Conservation (phyloP, 1,139 yeast genomes). For the Kodamaea ohmeri region DNA sequence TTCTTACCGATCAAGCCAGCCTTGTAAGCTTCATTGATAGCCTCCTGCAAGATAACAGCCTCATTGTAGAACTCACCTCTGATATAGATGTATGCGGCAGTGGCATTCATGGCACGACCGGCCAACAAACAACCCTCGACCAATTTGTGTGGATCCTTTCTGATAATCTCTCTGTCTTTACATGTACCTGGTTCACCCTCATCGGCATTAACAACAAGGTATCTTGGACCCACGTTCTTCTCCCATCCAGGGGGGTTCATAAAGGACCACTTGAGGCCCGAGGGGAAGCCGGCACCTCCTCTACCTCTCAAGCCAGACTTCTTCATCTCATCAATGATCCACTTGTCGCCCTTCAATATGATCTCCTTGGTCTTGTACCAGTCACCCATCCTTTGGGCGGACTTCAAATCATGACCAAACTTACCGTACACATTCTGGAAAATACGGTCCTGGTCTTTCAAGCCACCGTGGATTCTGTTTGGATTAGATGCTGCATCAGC, state of each 20-base stretch:
- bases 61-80: constrained; percentile 88
- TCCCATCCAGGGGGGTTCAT: constrained; percentile 97
- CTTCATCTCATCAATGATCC: constrained; percentile 86
- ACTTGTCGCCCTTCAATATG: constrained; percentile 73
- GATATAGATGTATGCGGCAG: constrained; percentile 86
- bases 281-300: constrained; percentile 93
- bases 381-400: constrained; percentile 78
- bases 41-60: constrained; percentile 65
- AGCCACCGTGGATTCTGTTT: constrained; percentile 67
- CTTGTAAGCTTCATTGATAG: constrained; percentile 81
- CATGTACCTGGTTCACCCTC: constrained; percentile 95
- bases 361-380: constrained; percentile 90
- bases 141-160: constrained; percentile 87
- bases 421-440: constrained; percentile 78
- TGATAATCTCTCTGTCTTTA: constrained; percentile 83
- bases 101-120: constrained; percentile 89
- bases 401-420: constrained; percentile 71
- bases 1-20: constrained; percentile 78
- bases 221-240: constrained; percentile 79
- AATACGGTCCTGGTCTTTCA: constrained; percentile 78
- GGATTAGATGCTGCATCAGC: constrained; percentile 51
- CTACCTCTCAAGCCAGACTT: constrained; percentile 84
- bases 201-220: constrained; percentile 85
- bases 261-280: constrained; percentile 87
- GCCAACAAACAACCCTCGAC: constrained; percentile 85